These are phyloP conservation scores for Hypoxylon sp. DNA, from an alignment of 2,329 filamentous ascomycete species.

Conservation along the genomic window DNA sequence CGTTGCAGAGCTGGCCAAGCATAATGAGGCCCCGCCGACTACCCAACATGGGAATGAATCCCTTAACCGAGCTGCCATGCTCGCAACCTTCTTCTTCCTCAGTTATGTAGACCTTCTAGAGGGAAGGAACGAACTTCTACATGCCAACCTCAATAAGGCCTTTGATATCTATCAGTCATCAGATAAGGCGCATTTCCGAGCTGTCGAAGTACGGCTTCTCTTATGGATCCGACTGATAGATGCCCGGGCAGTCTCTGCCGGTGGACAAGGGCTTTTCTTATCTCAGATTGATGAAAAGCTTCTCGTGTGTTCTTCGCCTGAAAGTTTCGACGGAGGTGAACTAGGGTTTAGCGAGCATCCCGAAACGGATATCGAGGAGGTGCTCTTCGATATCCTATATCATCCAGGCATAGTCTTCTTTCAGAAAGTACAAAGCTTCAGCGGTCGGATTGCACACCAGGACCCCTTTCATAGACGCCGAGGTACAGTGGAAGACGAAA, in stretches of 20 bases:
- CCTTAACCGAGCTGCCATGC: conserved; percentile 52
- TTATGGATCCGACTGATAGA: conserved; percentile 70
- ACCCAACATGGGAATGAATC: conserved; percentile 10
- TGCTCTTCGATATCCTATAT: conserved; percentile 68
- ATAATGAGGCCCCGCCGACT: conserved; percentile 50
- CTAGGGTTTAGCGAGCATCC: conserved; percentile 44
- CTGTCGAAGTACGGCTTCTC: conserved; percentile 64
- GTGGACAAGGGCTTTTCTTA: conserved; percentile 69
- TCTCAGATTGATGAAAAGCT: conserved; percentile 63
- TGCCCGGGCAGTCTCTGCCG: conserved; percentile 68
- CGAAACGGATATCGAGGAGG: conserved; percentile 62
- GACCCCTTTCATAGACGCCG: conserved; percentile 70
- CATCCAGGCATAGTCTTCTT: conserved; percentile 71
- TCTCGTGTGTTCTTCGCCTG: conserved; percentile 61
- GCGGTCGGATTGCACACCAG: conserved; percentile 68
- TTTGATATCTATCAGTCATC: conserved; percentile 63
- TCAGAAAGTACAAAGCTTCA: conserved; percentile 62
- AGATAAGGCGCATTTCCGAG: conserved; percentile 56
- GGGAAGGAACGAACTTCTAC: conserved; percentile 61
- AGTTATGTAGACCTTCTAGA: conserved; percentile 67
- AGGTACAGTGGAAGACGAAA: conserved; percentile 71
- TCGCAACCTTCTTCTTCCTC: conserved; percentile 68
- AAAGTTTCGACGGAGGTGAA: conserved; percentile 56
- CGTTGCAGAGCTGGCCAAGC: conserved; percentile 53
- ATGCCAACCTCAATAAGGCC: conserved; percentile 65